Evolutionary conservation across 805 yeast species (phyloP).

Genomic region (Barnettozyma siamensis): DNA sequence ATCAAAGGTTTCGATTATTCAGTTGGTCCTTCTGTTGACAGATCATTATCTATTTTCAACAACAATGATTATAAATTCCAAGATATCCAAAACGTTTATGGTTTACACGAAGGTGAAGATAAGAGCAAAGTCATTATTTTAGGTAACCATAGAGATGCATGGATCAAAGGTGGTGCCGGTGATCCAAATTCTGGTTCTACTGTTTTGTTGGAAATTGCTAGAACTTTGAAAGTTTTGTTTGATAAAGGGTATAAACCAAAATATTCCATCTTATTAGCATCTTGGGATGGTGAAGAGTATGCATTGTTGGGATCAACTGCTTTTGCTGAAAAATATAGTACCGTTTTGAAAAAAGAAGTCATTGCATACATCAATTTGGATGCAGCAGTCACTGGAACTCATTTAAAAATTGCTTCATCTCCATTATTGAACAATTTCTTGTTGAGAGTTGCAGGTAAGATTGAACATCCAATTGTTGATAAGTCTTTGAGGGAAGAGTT

Average conservation of each 20-base stretch:
- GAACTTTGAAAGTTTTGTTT: constrained; percentile 47
- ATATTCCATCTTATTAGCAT: constrained; percentile 58
- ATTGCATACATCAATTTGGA: constrained; percentile 69
- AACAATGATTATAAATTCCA: constrained; percentile 56
- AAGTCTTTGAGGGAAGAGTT: constrained; percentile 25
- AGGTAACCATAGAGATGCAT: constrained; percentile 78
- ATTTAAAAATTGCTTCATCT: constrained; percentile 41
- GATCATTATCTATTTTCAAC: constrained; percentile 48
- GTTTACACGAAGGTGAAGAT: constrained; percentile 48
- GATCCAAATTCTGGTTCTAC: constrained; percentile 79
- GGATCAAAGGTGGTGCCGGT: constrained; percentile 75
- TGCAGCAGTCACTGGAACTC: constrained; percentile 53
- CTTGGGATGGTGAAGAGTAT: constrained; percentile 86
- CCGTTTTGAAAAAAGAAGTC: constrained; percentile 41
- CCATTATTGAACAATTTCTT: constrained; percentile 51
- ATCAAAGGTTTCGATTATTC: constrained; percentile 40
- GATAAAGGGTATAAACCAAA: constrained; percentile 61
- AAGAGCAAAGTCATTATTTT: constrained; percentile 51
- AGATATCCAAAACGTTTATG: constrained; percentile 60
- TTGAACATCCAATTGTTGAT: constrained; percentile 38
- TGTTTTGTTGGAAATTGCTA: constrained; percentile 54
- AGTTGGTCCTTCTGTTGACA: constrained; percentile 43
- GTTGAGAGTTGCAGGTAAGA: constrained; percentile 36
- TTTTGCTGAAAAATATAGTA: constrained; percentile 60
- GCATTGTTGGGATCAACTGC: constrained; percentile 73